Evolutionary conservation across 2,329 filamentous ascomycete species (phyloP), one percentile per base, ranked within the genome.

Genomic region (Didymella exigua): DNA sequence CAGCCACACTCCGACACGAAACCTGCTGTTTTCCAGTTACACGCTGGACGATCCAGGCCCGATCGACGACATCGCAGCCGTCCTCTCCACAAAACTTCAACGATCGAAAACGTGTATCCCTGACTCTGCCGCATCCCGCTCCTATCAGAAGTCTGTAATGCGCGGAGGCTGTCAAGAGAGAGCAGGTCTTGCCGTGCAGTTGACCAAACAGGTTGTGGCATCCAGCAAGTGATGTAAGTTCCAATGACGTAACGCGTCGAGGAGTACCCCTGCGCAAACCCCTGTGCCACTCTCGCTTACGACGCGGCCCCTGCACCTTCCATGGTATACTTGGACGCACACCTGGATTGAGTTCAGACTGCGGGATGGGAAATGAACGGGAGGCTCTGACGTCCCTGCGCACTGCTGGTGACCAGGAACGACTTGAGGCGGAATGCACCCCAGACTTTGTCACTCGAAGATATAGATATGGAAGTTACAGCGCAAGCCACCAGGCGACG

Each of bases 21-120:
- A 50, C 52, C 52, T 55, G 52, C 14, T 55, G 41, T 47, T 36
- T 23, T 47, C 29, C 41, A 18, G 46, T 45, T 37, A 23, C 23
- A 43, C 36, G 23, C 36, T 55, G 18, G 55, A 53, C 53, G 54
- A 53, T 65, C 65, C 59, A 67, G 66, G 60, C 65, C 53, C 67
- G 66, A 73, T 73, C 63, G 61, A 62, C 66, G 45, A 53, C 43
- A 34, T 54, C 60, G 66, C 67, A 63, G 63, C 63, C 55, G 55
- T 42, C 29, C 31, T 55, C 38, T 53, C 60, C 62, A 62, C 57
- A 36, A 49, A 52, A 54, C 53, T 41, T 29, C 34, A 51, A 31
- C 43, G 31, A 51, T 56, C 53, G 48, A 40, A 50, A 47, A 47
- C 37, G 52, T 37, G 34, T 37, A 61, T 61, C 50, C 56, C 48